A percentile compares a stretch with the other conserved stretches of the same genome.
phyloP scores from a whole-genome alignment of 2,329 filamentous ascomycete genomes.

The Phaeosphaeriaceae sp. region DNA sequence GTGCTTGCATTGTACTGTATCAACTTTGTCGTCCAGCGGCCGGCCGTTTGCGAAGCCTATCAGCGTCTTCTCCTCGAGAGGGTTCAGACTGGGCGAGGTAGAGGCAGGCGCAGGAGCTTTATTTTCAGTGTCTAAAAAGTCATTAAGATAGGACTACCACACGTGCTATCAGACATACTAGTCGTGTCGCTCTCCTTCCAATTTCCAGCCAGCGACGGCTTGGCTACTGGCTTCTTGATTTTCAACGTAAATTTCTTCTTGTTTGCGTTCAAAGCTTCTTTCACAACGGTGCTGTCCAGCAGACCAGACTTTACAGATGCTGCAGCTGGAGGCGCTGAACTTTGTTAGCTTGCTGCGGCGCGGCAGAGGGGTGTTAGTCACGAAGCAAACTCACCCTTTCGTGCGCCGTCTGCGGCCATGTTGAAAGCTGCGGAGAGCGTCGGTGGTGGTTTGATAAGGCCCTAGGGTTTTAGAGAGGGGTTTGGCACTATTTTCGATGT shows the following conservation, averaged over 20 bases:
- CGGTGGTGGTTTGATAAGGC: slow-evolving; percentile 15
- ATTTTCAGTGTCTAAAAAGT: slow-evolving; percentile 30
- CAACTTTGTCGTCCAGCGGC: slow-evolving; percentile 79
- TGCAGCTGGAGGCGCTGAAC: slow-evolving; percentile 31
- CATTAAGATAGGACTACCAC: no score
- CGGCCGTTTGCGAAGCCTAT: slow-evolving; percentile 82
- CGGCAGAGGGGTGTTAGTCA: slow-evolving; percentile 20
- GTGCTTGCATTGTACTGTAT: slow-evolving; percentile 85
- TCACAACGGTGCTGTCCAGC: slow-evolving; percentile 37
- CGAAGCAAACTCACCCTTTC: slow-evolving; percentile 41
- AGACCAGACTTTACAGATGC: slow-evolving; percentile 34
- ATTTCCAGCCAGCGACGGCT: slow-evolving; percentile 70
- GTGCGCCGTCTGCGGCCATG: slow-evolving; percentile 47
- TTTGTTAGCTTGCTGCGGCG: slow-evolving; percentile 26
- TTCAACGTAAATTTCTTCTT: slow-evolving; percentile 51
- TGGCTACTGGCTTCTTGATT: slow-evolving; percentile 67
- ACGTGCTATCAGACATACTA: slow-evolving; percentile 53
- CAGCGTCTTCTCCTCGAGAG: slow-evolving; percentile 76
- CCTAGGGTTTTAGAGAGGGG: not conserved
- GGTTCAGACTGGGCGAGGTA: slow-evolving; percentile 54
- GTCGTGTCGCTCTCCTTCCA: slow-evolving; percentile 72
- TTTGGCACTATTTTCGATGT: slow-evolving; percentile 11
- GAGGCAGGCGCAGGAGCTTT: slow-evolving; percentile 28
- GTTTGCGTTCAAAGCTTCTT: slow-evolving; percentile 46
- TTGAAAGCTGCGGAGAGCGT: slow-evolving; percentile 37